Conservation (phyloP, 805 yeast species). For the Suhomyces sp. region DNA sequence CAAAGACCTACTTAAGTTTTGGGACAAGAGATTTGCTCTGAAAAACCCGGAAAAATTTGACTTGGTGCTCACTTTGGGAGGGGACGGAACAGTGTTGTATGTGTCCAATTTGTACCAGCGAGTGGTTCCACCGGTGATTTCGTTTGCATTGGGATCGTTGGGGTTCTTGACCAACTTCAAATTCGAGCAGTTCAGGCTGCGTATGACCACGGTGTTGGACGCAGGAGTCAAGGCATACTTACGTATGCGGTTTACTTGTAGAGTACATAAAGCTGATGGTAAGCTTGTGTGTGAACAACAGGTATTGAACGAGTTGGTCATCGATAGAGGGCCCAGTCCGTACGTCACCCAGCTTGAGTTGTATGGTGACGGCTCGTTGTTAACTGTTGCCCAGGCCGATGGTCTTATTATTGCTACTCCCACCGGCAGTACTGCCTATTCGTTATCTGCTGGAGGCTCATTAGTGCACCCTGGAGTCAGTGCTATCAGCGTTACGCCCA, state of each 20-base stretch:
- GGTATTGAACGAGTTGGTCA: constrained; percentile 83
- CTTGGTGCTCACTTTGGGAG: constrained; percentile 44
- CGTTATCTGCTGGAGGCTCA: constrained; percentile 93
- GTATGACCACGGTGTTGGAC: constrained; percentile 55
- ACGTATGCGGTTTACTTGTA: constrained; percentile 84
- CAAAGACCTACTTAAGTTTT: constrained; percentile 51
- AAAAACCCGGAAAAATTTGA: constrained; percentile 42
- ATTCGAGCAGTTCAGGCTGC: constrained; percentile 66
- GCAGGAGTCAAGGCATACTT: constrained; percentile 72
- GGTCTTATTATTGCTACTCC: constrained; percentile 92
- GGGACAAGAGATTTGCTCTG: constrained; percentile 62
- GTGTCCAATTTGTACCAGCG: constrained; percentile 43
- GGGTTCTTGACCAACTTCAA: constrained; percentile 69
- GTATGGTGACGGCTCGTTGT: constrained; percentile 79
- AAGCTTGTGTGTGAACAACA: constrained; percentile 63
- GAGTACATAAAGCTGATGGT: constrained; percentile 55
- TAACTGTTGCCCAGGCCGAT: constrained; percentile 92
- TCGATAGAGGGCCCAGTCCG: constrained; percentile 93
- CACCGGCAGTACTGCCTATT: constrained; percentile 95
- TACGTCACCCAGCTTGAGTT: constrained; percentile 86
- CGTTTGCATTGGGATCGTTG: constrained; percentile 43
- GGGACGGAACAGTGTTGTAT: constrained; percentile 46
- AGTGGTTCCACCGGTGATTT: constrained; percentile 47
- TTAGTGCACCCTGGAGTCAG: constrained; percentile 92
- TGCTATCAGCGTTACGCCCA: constrained; percentile 90